Evolutionary conservation across 805 yeast species (phyloP).

Genomic region (Candida anglica): DNA sequence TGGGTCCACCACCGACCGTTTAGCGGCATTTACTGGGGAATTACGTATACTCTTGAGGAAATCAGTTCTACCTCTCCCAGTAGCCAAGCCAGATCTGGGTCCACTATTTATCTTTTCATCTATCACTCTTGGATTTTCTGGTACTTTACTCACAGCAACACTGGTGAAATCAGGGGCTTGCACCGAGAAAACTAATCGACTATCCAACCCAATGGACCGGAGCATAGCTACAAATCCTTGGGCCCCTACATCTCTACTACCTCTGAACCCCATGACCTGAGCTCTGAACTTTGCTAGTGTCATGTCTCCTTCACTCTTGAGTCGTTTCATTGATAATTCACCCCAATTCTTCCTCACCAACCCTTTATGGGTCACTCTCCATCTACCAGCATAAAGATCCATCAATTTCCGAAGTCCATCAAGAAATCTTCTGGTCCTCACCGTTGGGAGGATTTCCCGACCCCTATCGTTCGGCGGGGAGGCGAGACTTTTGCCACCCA

Average conservation of each 20-base stretch:
- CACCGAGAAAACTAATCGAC: slow-evolving; percentile 74
- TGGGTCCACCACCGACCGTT: background rate
- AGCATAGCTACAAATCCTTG: slow-evolving; percentile 82
- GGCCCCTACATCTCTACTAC: slow-evolving; percentile 75
- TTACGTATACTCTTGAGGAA: background rate
- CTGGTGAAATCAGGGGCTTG: slow-evolving; percentile 86
- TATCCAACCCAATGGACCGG: slow-evolving; percentile 65
- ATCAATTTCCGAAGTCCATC: slow-evolving; percentile 73
- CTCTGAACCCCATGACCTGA: slow-evolving; percentile 45
- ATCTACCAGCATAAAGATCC: slow-evolving; percentile 56
- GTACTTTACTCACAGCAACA: too few relatives aligned
- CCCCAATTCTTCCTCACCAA: slow-evolving; percentile 33
- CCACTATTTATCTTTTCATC: too few relatives aligned
- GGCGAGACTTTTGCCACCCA: slow-evolving; percentile 29
- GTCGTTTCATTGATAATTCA: slow-evolving; percentile 19
- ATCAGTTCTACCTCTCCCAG: background rate
- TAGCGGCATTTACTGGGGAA: background rate
- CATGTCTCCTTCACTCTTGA: slow-evolving; percentile 19
- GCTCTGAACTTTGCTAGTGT: slow-evolving; percentile 40
- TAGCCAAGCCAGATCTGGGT: too few relatives aligned
- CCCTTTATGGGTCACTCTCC: slow-evolving; percentile 43
- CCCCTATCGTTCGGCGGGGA: slow-evolving; percentile 5
- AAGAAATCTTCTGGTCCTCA: slow-evolving; percentile 62
- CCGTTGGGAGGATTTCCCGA: slow-evolving; percentile 17
- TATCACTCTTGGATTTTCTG: slow-evolving; percentile 10